Evolutionary conservation across 1,284 basidiomycete genomes (phyloP), one percentile per base, ranked within the genome.

Genomic region (Pseudozyma hubeiensis): DNA sequence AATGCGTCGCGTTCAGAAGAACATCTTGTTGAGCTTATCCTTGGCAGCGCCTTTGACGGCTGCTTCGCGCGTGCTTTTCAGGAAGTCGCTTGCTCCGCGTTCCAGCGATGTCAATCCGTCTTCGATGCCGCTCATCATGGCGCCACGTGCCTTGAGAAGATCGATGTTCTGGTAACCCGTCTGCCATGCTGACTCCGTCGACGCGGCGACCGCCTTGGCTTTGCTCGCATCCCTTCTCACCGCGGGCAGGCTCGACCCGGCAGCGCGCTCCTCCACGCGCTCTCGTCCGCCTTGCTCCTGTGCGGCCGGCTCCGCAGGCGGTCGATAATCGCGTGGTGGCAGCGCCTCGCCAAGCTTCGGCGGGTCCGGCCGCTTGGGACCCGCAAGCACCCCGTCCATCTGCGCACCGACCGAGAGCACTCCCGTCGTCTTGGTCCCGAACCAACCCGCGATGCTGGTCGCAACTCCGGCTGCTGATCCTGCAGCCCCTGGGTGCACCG

Each of bases 11-110:
- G 24, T 24, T 51, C 41, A 75, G 17, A 64, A 71, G 53, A 76
- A 66, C 47, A 73, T 61, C 47, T 70, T 66, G 58, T 75, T 66
- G 37, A 81, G 14, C 58, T 79, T 79, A 41, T 76, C 76, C 53
- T 73, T 73, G 35, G 78, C 79, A 1, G 77, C 77, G 8, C 72
- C 64, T 44, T 79, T 77, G 59, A 81, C 64, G 3, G 78, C 79
- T 11, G 72, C 65, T 54, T 81, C 75, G 35, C 78, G 65, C 30
- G 77, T 79, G 58, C 71, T 80, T 53, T 78, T 79, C 40, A 78
- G 46, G 48, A 81, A 79, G 61, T 76, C 61, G 54, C 67, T 75
- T 13, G 79, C 78, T 24, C 76, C 72, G 10, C 63, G 61, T 43
- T 81, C 79, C 29, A 81, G 53, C 29, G 64, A 65, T 6, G 58